Base-by-base conservation (phyloP, 139 green algal species). In the Medakamo hakoo region DNA sequence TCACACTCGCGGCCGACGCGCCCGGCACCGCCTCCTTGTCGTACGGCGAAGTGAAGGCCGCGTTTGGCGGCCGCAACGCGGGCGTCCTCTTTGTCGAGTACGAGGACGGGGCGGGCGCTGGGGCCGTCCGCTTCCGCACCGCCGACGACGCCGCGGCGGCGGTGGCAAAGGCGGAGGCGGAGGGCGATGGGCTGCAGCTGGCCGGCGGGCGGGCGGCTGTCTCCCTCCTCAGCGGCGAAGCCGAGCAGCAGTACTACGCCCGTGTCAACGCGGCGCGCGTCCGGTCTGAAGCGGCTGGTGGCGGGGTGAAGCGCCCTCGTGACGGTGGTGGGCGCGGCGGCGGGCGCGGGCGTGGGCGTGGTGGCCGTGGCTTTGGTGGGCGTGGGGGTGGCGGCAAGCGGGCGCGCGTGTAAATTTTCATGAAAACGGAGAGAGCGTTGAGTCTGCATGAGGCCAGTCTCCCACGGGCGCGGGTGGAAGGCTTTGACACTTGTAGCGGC, bases 61-160 rank as follows among this genome's bases (percentile, higher is more conserved):
- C 63, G 3, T 58, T 73, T 19, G 71, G 72, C 49, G 77, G 69
- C 23, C 55, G 48, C 1, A 67, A 74, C 24, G 74, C 69, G 48
- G 62, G 29, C 27, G 3, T 75, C 28, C 30, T 49, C 18, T 77
- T 59, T 28, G 63, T 79, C 40, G 60, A 84, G 49, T 67, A 77
- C 55, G 56, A 60, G 2, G 40, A 9, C 40, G 40, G 16, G 9
- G 40, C 9, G 9, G 9, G 40, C 40, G 40, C 40, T 52, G 40
- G 40, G 9, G 40, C 16, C 40, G 9, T 52, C 9, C 40, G 40
- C 40, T 52, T 52, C 40, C 40, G 40, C 40, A 52, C 40, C 40
- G 9, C 40, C 40, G 40, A 9, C 40, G 40, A 52, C 40, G 40
- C 40, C 9, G 40, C 9, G 9, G 40, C 40, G 40, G 40, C 40